These are phyloP conservation scores for Boletus rex-veris DNA, from an alignment of 768 basidiomycete species.

Conservation along the genomic window DNA sequence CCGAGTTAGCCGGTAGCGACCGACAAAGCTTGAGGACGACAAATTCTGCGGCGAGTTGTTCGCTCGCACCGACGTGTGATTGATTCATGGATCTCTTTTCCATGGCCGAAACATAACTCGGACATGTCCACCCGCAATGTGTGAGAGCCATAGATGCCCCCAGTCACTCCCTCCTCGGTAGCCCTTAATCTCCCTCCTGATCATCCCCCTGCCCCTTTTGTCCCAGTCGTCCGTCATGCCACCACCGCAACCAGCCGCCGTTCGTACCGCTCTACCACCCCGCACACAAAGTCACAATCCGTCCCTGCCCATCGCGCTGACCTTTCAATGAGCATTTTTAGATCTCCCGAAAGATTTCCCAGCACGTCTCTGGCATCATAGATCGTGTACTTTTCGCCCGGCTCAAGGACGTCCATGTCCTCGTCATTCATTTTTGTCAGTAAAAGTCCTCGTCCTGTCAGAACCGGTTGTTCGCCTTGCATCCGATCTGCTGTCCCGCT, in stretches of 20 bases:
- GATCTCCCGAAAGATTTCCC: conserved; percentile 53
- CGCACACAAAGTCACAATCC: conserved; percentile 45
- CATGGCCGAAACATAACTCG: not conserved
- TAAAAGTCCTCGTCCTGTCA: conserved; percentile 7
- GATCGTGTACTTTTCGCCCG: conserved; percentile 61
- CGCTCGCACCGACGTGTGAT: conserved; percentile 10
- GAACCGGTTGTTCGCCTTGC: not conserved
- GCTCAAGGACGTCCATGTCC: conserved; percentile 30
- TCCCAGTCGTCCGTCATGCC: conserved; percentile 33
- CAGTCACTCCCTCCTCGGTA: not conserved
- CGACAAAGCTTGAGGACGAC: conserved; percentile 5
- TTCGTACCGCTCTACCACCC: conserved; percentile 65
- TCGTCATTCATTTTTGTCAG: conserved; percentile 7
- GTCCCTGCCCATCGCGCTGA: conserved; percentile 58
- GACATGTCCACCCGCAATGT: not conserved
- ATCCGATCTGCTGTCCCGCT: not conserved
- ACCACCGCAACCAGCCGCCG: conserved; percentile 54
- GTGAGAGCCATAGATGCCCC: no score
- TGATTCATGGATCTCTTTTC: not conserved
- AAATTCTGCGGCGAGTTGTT: not conserved
- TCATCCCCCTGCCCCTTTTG: not conserved
- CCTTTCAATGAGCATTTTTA: conserved; percentile 46
- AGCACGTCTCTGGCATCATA: conserved; percentile 66
- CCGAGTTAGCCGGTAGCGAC: conserved; percentile 17
- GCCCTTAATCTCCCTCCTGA: conserved; percentile 16